phyloP scores from a whole-genome alignment of 179 eudicot genomes.

The Sideroxylon spinosum region DNA sequence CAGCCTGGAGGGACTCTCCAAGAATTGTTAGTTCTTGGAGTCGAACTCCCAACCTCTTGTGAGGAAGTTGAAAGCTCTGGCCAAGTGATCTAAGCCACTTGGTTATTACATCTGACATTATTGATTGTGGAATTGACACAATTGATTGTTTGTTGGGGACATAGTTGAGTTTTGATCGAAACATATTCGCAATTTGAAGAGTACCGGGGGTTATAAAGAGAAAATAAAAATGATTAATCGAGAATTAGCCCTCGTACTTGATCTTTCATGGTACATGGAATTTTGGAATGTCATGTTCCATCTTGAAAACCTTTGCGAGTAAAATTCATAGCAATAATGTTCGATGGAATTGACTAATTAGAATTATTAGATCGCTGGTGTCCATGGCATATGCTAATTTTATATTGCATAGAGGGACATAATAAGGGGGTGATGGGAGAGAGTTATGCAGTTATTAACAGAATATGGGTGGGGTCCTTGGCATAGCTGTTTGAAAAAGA shows the following conservation, averaged over 20 bases:
- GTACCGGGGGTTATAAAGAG: neutral
- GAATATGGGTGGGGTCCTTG: neutral
- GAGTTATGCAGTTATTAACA: neutral
- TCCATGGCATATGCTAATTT: neutral
- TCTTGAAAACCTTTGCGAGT: neutral
- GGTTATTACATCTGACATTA: constrained; percentile 5
- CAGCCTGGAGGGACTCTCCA: too few species aligned
- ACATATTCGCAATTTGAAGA: too few species aligned
- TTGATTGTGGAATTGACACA: neutral
- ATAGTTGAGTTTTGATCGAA: neutral
- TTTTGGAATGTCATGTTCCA: neutral
- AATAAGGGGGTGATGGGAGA: neutral
- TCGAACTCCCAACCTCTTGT: too few species aligned
- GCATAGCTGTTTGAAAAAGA: neutral
- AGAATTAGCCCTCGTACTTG: neutral
- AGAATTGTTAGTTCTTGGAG: too few species aligned
- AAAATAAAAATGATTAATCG: neutral
- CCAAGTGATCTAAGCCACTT: too few species aligned
- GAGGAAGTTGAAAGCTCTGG: too few species aligned
- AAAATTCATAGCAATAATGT: neutral
- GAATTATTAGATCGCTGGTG: neutral
- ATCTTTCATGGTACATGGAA: neutral
- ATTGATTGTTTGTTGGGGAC: constrained; percentile 3
- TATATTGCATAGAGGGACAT: neutral
- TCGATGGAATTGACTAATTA: neutral